These are phyloP conservation scores for Epichloe sp. DNA, from an alignment of 2,329 filamentous ascomycete genomes.

Conservation along the genomic window DNA sequence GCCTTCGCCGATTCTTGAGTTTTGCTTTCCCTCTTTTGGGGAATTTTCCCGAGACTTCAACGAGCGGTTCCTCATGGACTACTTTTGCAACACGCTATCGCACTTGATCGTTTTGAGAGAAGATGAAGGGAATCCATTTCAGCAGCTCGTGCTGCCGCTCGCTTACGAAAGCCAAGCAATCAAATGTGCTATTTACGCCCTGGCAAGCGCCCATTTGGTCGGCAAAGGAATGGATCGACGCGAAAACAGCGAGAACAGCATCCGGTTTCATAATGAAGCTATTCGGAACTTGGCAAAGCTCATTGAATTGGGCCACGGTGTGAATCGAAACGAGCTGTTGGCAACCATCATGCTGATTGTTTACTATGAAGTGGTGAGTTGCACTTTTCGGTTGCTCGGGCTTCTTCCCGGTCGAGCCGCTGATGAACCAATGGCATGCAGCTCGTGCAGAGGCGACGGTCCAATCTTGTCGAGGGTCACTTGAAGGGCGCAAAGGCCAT, in stretches of 20 bases:
- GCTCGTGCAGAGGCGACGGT: conserved; percentile 46
- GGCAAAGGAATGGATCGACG: conserved; percentile 39
- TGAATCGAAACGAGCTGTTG: conserved; percentile 43
- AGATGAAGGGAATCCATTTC: conserved; percentile 49
- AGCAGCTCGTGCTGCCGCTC: conserved; percentile 48
- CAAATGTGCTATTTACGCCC: conserved; percentile 72
- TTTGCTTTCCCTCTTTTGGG: conserved; percentile 37
- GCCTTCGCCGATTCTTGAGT: conserved; percentile 31
- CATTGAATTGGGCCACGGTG: conserved; percentile 38
- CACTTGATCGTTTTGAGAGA: conserved; percentile 54
- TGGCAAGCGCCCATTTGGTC: conserved; percentile 74
- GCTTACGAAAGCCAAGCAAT: conserved; percentile 44
- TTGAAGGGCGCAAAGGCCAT: conserved; percentile 49
- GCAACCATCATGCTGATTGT: conserved; percentile 48
- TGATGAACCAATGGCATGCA: conserved; percentile 14
- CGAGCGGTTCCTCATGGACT: conserved; percentile 42
- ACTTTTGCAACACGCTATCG: conserved; percentile 51
- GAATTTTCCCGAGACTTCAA: conserved; percentile 44
- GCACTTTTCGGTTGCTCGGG: background rate
- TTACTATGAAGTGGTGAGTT: conserved; percentile 49
- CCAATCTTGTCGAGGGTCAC: conserved; percentile 47
- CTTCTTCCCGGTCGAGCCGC: background rate
- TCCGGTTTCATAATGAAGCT: conserved; percentile 46
- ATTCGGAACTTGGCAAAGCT: conserved; percentile 43
- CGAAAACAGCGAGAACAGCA: conserved; percentile 34